Conservation (phyloP, 148 eudicot genomes). For the Mesembryanthemum crystallinum region DNA sequence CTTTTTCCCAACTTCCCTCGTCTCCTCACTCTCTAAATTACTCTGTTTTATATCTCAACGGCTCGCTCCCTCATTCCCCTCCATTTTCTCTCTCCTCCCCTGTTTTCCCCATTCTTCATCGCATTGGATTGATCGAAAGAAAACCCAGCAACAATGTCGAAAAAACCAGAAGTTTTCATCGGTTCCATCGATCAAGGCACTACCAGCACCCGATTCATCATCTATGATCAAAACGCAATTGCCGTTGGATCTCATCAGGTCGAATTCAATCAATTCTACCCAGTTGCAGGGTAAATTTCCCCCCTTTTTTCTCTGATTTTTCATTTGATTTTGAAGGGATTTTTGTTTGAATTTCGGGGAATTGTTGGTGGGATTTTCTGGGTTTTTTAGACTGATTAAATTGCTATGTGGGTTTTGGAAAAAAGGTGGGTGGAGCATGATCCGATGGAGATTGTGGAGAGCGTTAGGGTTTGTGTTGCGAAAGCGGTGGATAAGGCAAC, state of each 20-base stretch:
- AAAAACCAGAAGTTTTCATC: conserved; percentile 38
- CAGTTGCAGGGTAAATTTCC: conserved; percentile 75
- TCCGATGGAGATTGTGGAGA: conserved; percentile 97
- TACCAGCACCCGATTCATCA: conserved; percentile 86
- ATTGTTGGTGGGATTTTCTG: conserved; percentile 16
- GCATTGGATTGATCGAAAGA: conserved; percentile 23
- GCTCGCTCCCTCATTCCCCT: background rate
- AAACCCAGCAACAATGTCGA: conserved; percentile 41
- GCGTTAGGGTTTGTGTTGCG: conserved; percentile 72
- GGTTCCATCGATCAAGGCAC: conserved; percentile 99
- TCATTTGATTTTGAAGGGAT: conserved; percentile 16
- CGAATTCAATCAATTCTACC: conserved; percentile 93
- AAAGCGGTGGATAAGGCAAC: conserved; percentile 96
- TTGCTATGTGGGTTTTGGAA: background rate
- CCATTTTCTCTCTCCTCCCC: background rate
- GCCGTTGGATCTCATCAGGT: conserved; percentile 87
- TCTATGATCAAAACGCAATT: conserved; percentile 55
- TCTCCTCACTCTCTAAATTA: background rate
- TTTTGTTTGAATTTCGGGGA: background rate
- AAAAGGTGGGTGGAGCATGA: conserved; percentile 98
- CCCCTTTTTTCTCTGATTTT: background rate
- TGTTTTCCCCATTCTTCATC: background rate
- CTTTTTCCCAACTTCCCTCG: conserved; percentile 3
- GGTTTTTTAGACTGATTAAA: conserved; percentile 9
- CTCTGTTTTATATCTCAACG: background rate